These are phyloP conservation scores for Wickerhamomyces bovis DNA, from an alignment of 805 yeast species.

Conservation along the genomic window DNA sequence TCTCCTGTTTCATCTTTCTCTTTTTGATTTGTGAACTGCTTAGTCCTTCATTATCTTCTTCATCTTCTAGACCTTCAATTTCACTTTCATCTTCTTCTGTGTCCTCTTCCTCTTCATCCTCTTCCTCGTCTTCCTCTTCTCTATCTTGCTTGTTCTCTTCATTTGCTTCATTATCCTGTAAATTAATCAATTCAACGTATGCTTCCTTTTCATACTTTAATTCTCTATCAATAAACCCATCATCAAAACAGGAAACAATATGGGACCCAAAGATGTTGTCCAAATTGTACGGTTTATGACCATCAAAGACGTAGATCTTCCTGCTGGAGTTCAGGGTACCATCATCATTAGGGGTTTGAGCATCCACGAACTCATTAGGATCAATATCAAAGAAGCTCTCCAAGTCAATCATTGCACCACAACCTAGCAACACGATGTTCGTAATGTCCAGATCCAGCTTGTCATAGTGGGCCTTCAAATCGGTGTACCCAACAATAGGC, in stretches of 20 bases:
- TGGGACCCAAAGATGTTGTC: conserved; percentile 86
- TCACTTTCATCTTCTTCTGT: conserved; percentile 26
- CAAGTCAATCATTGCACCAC: conserved; percentile 89
- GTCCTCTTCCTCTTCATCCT: conserved; percentile 26
- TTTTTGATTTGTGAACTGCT: conserved; percentile 24
- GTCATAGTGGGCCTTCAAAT: conserved; percentile 55
- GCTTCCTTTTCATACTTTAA: conserved; percentile 54
- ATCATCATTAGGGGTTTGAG: conserved; percentile 22
- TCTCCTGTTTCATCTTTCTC: conserved; percentile 24
- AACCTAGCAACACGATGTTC: conserved; percentile 77
- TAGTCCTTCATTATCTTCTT: conserved; percentile 24
- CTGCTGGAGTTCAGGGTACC: conserved; percentile 37
- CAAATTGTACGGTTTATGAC: conserved; percentile 94
- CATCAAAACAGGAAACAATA: conserved; percentile 77
- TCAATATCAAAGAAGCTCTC: conserved; percentile 67
- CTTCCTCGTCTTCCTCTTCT: conserved; percentile 26
- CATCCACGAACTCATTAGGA: conserved; percentile 40
- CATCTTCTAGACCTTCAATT: conserved; percentile 21
- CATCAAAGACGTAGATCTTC: conserved; percentile 77
- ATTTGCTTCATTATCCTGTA: conserved; percentile 32
- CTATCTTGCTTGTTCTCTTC: conserved; percentile 33
- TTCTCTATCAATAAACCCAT: conserved; percentile 64
- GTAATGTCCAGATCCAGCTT: conserved; percentile 68
- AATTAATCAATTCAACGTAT: conserved; percentile 44
- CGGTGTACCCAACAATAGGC: conserved; percentile 90